These are phyloP conservation scores for Aspergillus felis DNA, from an alignment of 2,329 filamentous ascomycete genomes.

Conservation along the genomic window DNA sequence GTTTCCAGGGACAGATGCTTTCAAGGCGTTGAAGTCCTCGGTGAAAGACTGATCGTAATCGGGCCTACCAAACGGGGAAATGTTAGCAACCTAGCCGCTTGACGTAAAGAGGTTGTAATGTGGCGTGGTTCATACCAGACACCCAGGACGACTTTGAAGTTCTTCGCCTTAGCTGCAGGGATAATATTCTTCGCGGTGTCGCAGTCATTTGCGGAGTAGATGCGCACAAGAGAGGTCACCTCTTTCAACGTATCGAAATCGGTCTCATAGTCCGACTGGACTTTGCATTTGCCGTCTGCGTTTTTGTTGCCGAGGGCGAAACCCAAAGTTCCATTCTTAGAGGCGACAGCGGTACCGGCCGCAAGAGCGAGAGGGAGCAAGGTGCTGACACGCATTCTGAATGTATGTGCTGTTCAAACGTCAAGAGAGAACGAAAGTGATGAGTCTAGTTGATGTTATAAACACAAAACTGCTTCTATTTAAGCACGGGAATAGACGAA, in stretches of 20 bases:
- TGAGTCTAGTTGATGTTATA: background rate
- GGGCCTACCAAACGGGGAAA: conserved; percentile 42
- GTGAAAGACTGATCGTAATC: conserved; percentile 61
- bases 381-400: conserved; percentile 43
- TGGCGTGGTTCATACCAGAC: conserved; percentile 53
- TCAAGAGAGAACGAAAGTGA: background rate
- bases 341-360: conserved; percentile 46
- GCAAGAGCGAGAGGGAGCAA: conserved; percentile 40
- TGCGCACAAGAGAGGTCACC: conserved; percentile 57
- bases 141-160: conserved; percentile 65
- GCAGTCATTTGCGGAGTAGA: conserved; percentile 65
- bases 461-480: conserved; percentile 1
- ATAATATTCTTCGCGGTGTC: conserved; percentile 60
- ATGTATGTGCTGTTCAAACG: background rate
- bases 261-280: conserved; percentile 56
- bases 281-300: conserved; percentile 60
- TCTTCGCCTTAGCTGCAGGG: conserved; percentile 61
- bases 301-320: conserved; percentile 66
- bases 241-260: conserved; percentile 61
- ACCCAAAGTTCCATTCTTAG: conserved; percentile 55
- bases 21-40: conserved; percentile 57
- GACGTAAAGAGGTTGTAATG: background rate
- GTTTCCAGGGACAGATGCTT: conserved; percentile 42
- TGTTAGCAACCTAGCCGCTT: background rate
- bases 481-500: background rate